A percentile compares a stretch with the other conserved stretches of the same genome.
Evolutionary conservation across 495 filamentous ascomycete species (phyloP).

Genomic region (Amphirosellinia nigrospora): DNA sequence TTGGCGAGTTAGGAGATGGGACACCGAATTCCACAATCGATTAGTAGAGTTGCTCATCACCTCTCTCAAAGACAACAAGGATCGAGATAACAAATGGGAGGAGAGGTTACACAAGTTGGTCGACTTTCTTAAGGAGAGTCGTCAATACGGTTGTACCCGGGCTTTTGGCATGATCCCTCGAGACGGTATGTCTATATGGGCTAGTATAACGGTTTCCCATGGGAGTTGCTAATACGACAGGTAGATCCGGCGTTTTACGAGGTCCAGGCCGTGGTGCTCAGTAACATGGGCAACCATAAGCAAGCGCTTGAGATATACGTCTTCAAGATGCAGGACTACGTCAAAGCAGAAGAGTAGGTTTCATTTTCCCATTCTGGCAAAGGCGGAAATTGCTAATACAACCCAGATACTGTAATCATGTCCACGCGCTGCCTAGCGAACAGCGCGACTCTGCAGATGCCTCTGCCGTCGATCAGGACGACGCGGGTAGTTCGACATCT

Average conservation of each 20-base stretch:
- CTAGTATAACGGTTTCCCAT: not conserved
- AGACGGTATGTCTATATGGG: constrained; percentile 72
- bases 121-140: constrained; percentile 74
- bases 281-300: constrained; percentile 94
- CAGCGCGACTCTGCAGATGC: constrained; percentile 31
- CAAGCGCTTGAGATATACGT: constrained; percentile 96
- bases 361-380: constrained; percentile 15
- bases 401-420: constrained; percentile 83
- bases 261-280: constrained; percentile 87
- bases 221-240: constrained; percentile 10
- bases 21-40: constrained; percentile 84
- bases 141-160: constrained; percentile 78
- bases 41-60: constrained; percentile 79
- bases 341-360: constrained; percentile 89
- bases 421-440: constrained; percentile 62
- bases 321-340: constrained; percentile 85
- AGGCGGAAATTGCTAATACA: constrained; percentile 29
- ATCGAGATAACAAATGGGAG: constrained; percentile 54
- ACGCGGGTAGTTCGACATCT: constrained; percentile 65
- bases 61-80: constrained; percentile 57
- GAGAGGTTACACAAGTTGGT: constrained; percentile 70
- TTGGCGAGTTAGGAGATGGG: constrained; percentile 82
- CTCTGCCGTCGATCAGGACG: constrained; percentile 36
- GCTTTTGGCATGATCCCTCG: constrained; percentile 76
- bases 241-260: constrained; percentile 87